phyloP scores from a whole-genome alignment of 2,329 filamentous ascomycete genomes.

The Fusarium sp. region DNA sequence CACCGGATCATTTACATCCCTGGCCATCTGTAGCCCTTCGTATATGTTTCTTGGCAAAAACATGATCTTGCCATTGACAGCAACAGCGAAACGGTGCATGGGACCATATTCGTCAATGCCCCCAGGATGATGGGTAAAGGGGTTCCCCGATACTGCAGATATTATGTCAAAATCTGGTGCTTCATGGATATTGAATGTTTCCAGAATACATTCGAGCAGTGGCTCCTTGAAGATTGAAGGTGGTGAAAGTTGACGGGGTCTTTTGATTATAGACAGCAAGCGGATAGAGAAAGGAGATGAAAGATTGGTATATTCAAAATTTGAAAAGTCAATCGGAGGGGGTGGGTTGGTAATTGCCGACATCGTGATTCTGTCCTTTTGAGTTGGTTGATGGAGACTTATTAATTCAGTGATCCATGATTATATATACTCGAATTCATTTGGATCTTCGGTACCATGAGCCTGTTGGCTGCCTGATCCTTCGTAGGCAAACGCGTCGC shows the following conservation, averaged over 20 bases:
- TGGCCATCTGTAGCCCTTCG: constrained; percentile 9
- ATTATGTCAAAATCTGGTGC: neutral
- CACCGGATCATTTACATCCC: neutral
- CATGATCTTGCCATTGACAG: constrained; percentile 6
- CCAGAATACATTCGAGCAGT: neutral
- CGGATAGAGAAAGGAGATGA: constrained; percentile 5
- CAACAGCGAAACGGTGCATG: constrained; percentile 5
- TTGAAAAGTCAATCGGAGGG: neutral
- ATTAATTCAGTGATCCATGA: neutral
- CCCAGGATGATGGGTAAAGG: neutral
- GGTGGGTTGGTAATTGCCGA: too few species aligned
- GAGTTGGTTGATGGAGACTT: neutral
- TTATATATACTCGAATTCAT: neutral
- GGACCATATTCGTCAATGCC: neutral
- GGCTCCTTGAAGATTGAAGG: neutral
- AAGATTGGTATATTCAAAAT: neutral
- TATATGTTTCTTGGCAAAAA: constrained; percentile 1
- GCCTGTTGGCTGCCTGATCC: neutral
- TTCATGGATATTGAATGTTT: neutral
- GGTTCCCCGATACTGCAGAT: constrained; percentile 9
- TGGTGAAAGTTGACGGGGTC: constrained; percentile 4
- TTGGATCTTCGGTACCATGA: too few species aligned
- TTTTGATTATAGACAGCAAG: constrained; percentile 2
- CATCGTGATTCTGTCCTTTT: neutral
- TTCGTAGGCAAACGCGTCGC: neutral